Evolutionary conservation across 2,329 filamentous ascomycete species (phyloP), one percentile per base, ranked within the genome.

Genomic region (Calonectria hawksworthii): DNA sequence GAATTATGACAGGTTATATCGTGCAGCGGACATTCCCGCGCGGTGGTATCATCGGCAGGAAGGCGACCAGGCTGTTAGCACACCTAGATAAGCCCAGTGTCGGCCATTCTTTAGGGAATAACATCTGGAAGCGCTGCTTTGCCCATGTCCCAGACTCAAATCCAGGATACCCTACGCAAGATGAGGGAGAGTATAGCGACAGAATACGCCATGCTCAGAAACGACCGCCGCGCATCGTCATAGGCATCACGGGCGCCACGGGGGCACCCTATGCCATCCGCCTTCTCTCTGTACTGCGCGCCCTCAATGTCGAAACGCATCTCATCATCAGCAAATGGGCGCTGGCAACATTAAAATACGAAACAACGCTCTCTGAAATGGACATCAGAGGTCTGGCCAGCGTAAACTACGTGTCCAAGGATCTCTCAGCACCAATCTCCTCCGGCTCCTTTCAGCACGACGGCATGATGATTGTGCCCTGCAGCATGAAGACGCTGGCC

Each of bases 381-480:
- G n/a, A 34, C 11, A 44, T 36, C 3, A 36, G 50, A 4, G n/a
- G 38, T 13, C 65, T 65, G 6, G 41, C 64, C 26, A 36, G 52
- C 30, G 21, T 34, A 14, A 30, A 41, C 26, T 56, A 64, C n/a
- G 14, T 64, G n/a, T 52, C 30, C 38, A 61, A 23, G 26, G 65
- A 73, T 23, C 13, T 73, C 5, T 47, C 64, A 21, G 70, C 70
- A 6, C 44, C 64, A 6, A 68, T 73, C 13, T 61, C 70, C 7
- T 51, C 38, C 2, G 70, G 70, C 21, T 73, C 70, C 9, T 73
- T 63, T 28, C 51, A 41, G n/a, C 32, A 30, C 14, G 84, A 86
- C 70, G 87, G 87, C 11, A 90, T 90, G 88, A 86, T 89, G 21
- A 78, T 89, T 4, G 85, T 87, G 0, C 87, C 85, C 0, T 90